These are phyloP conservation scores for Mentha longifolia DNA, from an alignment of 257 asterid genomes.

Conservation along the genomic window DNA sequence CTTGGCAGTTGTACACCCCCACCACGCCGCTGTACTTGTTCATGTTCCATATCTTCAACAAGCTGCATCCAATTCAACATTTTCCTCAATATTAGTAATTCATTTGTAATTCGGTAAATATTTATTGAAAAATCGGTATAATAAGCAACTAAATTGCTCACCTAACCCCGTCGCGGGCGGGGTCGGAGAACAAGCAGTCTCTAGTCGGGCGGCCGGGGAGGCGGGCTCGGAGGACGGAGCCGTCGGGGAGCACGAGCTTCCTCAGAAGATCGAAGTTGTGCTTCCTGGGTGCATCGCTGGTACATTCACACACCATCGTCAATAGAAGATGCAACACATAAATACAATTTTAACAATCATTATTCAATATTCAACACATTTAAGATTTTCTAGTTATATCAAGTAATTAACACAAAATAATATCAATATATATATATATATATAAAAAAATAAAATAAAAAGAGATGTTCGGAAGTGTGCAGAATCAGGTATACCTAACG, in stretches of 20 bases:
- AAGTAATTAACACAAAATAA: too few species aligned
- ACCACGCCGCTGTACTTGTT: slow-evolving; percentile 78
- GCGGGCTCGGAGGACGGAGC: slow-evolving; percentile 82
- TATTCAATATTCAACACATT: too few species aligned
- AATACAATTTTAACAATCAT: too few species aligned
- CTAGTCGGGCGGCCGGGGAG: slow-evolving; percentile 92
- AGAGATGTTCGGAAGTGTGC: too few species aligned
- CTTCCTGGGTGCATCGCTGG: slow-evolving; percentile 91
- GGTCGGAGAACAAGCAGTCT: slow-evolving; percentile 88
- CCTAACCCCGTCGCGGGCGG: slow-evolving; percentile 95
- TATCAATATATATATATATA: too few species aligned
- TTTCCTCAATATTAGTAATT: too few species aligned
- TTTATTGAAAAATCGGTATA: too few species aligned
- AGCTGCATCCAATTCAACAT: slow-evolving; percentile 37
- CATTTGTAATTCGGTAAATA: too few species aligned
- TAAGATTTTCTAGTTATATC: too few species aligned
- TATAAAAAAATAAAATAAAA: too few species aligned
- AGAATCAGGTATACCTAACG: slow-evolving; percentile 53
- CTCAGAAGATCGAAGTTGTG: slow-evolving; percentile 80
- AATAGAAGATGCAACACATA: too few species aligned
- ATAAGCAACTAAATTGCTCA: not conserved
- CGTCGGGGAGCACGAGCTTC: slow-evolving; percentile 85
- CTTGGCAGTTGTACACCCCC: slow-evolving; percentile 93
- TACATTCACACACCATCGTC: too few species aligned
- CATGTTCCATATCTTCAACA: slow-evolving; percentile 93